phyloP scores from a whole-genome alignment of 768 basidiomycete genomes.

The Melanogaster broomeanus region DNA sequence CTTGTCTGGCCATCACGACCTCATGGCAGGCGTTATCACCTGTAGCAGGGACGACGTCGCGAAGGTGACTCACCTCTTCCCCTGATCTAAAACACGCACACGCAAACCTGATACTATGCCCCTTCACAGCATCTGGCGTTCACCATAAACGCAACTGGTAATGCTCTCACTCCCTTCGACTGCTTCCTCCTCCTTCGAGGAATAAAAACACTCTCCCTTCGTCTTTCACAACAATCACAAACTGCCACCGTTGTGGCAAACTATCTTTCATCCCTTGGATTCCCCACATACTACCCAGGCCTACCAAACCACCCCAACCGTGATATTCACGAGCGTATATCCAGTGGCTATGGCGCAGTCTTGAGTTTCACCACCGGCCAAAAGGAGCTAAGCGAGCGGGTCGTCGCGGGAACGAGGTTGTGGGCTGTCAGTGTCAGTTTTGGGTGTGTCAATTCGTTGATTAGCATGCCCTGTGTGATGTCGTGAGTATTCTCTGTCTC shows the following conservation, averaged over 20 bases:
- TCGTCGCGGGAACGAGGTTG: constrained; percentile 88
- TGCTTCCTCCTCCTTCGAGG: constrained; percentile 95
- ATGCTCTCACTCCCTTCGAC: constrained; percentile 93
- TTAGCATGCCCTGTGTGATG: constrained; percentile 99
- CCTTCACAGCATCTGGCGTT: constrained; percentile 78
- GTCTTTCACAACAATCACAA: constrained; percentile 92
- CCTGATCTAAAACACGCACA: not conserved
- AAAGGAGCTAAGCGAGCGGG: constrained; percentile 85
- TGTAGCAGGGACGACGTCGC: constrained; percentile 91
- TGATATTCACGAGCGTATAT: constrained; percentile 89
- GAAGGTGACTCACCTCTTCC: constrained; percentile 48
- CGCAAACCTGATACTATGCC: not conserved
- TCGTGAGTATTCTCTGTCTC: constrained; percentile 65
- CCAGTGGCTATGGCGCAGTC: constrained; percentile 90
- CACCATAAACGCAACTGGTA: constrained; percentile 90
- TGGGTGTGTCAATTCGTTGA: constrained; percentile 96
- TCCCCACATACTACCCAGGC: constrained; percentile 91
- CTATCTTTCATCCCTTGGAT: constrained; percentile 84
- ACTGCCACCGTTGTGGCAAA: constrained; percentile 82
- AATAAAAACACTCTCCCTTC: constrained; percentile 92
- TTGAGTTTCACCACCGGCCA: constrained; percentile 93
- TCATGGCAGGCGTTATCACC: constrained; percentile 96
- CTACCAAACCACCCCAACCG: constrained; percentile 78
- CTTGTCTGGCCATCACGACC: constrained; percentile 95
- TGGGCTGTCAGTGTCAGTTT: constrained; percentile 99